A percentile compares a stretch with the other conserved stretches of the same genome.
These are phyloP conservation scores for Fusarium nurragi DNA, from an alignment of 2,329 filamentous ascomycete species.

Conservation along the genomic window DNA sequence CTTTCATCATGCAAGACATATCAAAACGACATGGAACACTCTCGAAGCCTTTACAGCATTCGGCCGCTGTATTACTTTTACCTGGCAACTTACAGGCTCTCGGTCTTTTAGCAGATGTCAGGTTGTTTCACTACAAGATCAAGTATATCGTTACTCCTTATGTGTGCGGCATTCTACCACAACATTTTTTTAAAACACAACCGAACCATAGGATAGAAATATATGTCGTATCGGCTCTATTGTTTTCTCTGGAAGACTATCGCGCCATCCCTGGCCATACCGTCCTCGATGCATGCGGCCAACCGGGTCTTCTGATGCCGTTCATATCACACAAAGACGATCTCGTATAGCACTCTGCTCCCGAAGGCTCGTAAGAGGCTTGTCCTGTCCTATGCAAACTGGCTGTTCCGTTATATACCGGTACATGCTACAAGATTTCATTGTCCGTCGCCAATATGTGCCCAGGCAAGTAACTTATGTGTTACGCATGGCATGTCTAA, in stretches of 20 bases:
- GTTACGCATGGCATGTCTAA: background rate
- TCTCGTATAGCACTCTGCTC: constrained; percentile 17
- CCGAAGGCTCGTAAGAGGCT: constrained; percentile 5
- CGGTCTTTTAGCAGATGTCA: background rate
- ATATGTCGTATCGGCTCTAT: background rate
- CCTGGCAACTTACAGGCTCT: background rate
- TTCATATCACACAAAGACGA: constrained; percentile 2
- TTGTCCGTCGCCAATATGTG: background rate
- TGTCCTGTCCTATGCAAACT: background rate
- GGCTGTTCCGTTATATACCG: background rate
- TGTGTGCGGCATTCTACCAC: background rate
- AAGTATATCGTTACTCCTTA: background rate
- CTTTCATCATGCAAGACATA: constrained; percentile 35
- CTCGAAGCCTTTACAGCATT: constrained; percentile 1
- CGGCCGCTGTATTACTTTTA: background rate
- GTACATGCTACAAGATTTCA: background rate
- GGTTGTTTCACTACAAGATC: constrained; percentile 3
- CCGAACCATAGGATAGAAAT: background rate
- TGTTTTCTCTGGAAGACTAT: background rate
- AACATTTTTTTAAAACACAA: background rate
- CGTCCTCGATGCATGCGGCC: constrained; percentile 9
- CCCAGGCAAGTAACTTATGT: background rate
- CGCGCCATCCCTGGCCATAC: background rate
- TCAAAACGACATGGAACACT: constrained; percentile 19
- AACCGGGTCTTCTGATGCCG: constrained; percentile 5